Conservation (phyloP, 2,329 filamentous ascomycete genomes). For the Incumbomyces lentus region DNA sequence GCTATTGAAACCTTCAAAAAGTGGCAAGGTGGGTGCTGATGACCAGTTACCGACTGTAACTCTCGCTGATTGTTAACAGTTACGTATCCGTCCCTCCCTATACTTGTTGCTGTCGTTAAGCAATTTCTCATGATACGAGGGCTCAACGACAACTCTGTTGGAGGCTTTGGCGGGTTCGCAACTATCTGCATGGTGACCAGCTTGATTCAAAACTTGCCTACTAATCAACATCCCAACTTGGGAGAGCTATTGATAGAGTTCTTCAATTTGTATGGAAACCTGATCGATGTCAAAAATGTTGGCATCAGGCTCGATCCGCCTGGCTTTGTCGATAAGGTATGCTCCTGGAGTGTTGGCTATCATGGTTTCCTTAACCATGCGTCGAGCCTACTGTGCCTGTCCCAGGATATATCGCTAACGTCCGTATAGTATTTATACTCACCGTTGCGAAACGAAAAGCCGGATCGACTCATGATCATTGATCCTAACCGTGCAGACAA, state of each 20-base stretch:
- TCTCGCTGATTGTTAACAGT: neutral
- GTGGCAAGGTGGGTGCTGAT: conserved; percentile 56
- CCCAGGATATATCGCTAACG: conserved; percentile 5
- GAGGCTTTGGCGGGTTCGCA: conserved; percentile 86
- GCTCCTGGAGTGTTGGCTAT: neutral
- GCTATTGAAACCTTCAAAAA: conserved; percentile 69
- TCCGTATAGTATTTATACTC: conserved; percentile 11
- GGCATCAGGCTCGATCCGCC: conserved; percentile 71
- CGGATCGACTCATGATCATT: conserved; percentile 68
- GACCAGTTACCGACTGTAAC: neutral
- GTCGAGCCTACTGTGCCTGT: conserved; percentile 4
- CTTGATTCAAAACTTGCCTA: conserved; percentile 70
- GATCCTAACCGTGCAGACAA: conserved; percentile 80
- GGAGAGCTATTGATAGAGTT: conserved; percentile 79
- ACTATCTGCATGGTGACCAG: conserved; percentile 89
- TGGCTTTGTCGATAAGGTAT: conserved; percentile 65
- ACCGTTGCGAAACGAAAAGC: conserved; percentile 40
- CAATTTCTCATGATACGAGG: conserved; percentile 84
- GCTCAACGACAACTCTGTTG: conserved; percentile 81
- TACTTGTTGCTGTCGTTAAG: conserved; percentile 79
- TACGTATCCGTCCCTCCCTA: conserved; percentile 69
- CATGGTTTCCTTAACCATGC: conserved; percentile 7
- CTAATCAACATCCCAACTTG: conserved; percentile 58
- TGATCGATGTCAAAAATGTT: conserved; percentile 58
- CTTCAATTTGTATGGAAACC: conserved; percentile 76